Conservation (phyloP, 257 asterid species). For the Solanum piurae region DNA sequence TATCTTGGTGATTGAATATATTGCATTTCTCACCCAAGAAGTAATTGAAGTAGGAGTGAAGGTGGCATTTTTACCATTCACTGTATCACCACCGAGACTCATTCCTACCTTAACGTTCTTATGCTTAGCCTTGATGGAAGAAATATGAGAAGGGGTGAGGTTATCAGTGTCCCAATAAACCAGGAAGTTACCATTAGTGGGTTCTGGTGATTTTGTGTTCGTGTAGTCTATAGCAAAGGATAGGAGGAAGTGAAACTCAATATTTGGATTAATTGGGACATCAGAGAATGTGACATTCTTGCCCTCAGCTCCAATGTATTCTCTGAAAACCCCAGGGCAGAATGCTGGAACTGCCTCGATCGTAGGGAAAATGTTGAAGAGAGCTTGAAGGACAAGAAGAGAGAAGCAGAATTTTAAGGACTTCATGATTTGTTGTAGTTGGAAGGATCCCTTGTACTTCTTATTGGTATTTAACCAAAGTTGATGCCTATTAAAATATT, state of each 20-base stretch:
- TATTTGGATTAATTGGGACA: conserved; percentile 25
- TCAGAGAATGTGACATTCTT: conserved; percentile 38
- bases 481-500: not conserved
- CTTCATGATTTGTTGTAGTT: conserved; percentile 17
- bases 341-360: conserved; percentile 11
- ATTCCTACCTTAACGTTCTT: conserved; percentile 53
- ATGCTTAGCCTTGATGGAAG: conserved; percentile 43
- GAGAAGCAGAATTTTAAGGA: conserved; percentile 14
- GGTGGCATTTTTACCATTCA: conserved; percentile 8
- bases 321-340: conserved; percentile 45
- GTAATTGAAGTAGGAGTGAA: conserved; percentile 38
- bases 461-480: not conserved
- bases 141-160: conserved; percentile 45
- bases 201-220: conserved; percentile 22
- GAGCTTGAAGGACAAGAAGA: conserved; percentile 16
- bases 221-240: conserved; percentile 67
- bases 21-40: conserved; percentile 61
- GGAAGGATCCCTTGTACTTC: not conserved
- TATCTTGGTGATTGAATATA: conserved; percentile 34
- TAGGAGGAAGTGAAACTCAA: conserved; percentile 61
- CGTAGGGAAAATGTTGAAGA: conserved; percentile 1
- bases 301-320: conserved; percentile 58
- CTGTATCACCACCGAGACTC: conserved; percentile 62
- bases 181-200: conserved; percentile 52
- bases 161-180: conserved; percentile 47